These are phyloP conservation scores for Russula virescens DNA, from an alignment of 768 basidiomycete genomes.

Conservation along the genomic window DNA sequence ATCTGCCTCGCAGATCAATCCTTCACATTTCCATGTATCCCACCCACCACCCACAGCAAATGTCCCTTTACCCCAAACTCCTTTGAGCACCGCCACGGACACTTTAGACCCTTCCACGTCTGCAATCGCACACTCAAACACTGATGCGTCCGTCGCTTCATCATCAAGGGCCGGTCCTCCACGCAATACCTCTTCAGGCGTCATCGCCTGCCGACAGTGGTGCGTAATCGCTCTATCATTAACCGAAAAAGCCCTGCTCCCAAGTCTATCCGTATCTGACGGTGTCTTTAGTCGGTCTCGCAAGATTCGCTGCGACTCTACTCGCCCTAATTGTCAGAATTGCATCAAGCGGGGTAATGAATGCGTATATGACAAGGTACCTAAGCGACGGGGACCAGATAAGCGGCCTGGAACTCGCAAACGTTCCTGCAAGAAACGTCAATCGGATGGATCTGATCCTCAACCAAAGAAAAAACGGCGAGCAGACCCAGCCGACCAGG, in stretches of 20 bases:
- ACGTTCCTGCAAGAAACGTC: conserved; percentile 79
- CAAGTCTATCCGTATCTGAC: conserved; percentile 14
- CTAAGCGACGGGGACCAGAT: conserved; percentile 81
- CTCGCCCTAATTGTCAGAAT: conserved; percentile 75
- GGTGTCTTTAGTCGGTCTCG: conserved; percentile 57
- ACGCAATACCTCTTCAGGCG: conserved; percentile 58
- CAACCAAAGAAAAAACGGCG: conserved; percentile 34
- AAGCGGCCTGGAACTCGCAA: conserved; percentile 80
- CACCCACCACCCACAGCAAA: conserved; percentile 1
- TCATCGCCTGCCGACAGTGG: conserved; percentile 85
- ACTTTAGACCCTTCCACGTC: conserved; percentile 17
- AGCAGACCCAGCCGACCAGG: conserved; percentile 23
- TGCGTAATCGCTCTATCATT: conserved; percentile 41
- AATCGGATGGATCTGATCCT: conserved; percentile 43
- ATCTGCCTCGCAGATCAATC: conserved; percentile 11
- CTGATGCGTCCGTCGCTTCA: conserved; percentile 19
- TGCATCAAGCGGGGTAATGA: conserved; percentile 71
- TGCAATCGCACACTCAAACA: conserved; percentile 20
- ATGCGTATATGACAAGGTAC: conserved; percentile 74
- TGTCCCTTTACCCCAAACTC: conserved; percentile 9
- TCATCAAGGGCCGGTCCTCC: conserved; percentile 31
- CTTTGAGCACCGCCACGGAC: conserved; percentile 1
- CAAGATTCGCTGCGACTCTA: conserved; percentile 85
- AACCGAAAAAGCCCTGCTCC: conserved; percentile 24
- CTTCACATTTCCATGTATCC: conserved; percentile 19